Conservation (phyloP, 106 monocot genomes). For the Iris macrosiphon region DNA sequence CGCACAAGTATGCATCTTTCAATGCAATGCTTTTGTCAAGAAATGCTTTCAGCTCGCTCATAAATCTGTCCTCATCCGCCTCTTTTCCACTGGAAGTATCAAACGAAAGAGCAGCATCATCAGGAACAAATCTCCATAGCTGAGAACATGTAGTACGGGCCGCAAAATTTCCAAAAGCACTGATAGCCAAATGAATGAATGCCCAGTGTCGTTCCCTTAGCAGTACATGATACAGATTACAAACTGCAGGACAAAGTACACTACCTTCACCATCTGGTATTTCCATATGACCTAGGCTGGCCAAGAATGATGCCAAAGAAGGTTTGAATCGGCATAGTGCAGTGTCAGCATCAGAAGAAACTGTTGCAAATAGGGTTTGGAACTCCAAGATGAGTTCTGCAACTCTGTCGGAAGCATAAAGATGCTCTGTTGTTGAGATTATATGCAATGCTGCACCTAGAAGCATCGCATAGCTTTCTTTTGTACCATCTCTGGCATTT, state of each 20-base stretch:
- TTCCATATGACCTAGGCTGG: slow-evolving; percentile 57
- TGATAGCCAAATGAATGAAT: slow-evolving; percentile 57
- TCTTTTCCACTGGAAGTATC: slow-evolving; percentile 50
- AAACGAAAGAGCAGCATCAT: slow-evolving; percentile 86
- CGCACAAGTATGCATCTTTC: slow-evolving; percentile 16
- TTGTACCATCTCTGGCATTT: slow-evolving; percentile 26
- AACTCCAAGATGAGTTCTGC: slow-evolving; percentile 50
- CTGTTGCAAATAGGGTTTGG: slow-evolving; percentile 31
- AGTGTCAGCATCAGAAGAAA: slow-evolving; percentile 14
- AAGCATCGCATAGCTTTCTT: slow-evolving; percentile 29
- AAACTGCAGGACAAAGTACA: slow-evolving; percentile 34
- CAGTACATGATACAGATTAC: slow-evolving; percentile 61
- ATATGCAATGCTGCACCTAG: slow-evolving; percentile 48
- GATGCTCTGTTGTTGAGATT: slow-evolving; percentile 43
- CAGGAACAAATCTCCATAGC: slow-evolving; percentile 84
- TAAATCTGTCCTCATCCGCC: slow-evolving; percentile 63
- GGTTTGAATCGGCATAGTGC: slow-evolving; percentile 42
- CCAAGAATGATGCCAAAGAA: slow-evolving; percentile 67
- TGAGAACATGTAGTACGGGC: slow-evolving; percentile 69
- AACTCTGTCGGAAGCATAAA: slow-evolving; percentile 43
- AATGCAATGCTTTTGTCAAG: slow-evolving; percentile 69
- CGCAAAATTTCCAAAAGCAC: slow-evolving; percentile 78
- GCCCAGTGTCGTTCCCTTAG: slow-evolving; percentile 89
- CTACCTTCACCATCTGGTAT: slow-evolving; percentile 43
- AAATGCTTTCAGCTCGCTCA: slow-evolving; percentile 68